These are phyloP conservation scores for Ramichloridium luteum DNA, from an alignment of 2,329 filamentous ascomycete genomes.

Conservation along the genomic window DNA sequence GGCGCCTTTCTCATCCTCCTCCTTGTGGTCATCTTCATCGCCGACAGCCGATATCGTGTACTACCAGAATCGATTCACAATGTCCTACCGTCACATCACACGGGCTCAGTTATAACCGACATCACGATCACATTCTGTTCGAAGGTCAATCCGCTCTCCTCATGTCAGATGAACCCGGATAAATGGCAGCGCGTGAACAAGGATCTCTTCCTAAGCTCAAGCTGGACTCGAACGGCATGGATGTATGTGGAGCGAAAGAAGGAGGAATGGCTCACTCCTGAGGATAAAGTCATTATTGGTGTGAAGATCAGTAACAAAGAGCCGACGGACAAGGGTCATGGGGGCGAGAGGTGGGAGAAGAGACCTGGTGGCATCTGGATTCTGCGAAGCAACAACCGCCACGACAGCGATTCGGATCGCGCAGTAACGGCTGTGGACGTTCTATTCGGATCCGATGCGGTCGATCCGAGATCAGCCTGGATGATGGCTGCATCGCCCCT, in stretches of 20 bases:
- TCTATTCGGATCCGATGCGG: slow-evolving; percentile 79
- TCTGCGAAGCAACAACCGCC: slow-evolving; percentile 57
- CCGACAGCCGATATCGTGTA: slow-evolving; percentile 80
- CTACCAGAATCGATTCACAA: slow-evolving; percentile 76
- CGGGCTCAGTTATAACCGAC: slow-evolving; percentile 76
- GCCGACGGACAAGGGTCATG: slow-evolving; percentile 47
- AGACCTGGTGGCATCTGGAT: slow-evolving; percentile 72
- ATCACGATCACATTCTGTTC: slow-evolving; percentile 68
- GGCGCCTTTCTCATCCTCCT: slow-evolving; percentile 48
- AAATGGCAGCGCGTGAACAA: slow-evolving; percentile 81
- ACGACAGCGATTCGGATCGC: slow-evolving; percentile 61
- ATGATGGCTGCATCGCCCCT: slow-evolving; percentile 61
- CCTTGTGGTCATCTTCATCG: slow-evolving; percentile 61
- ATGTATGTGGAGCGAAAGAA: slow-evolving; percentile 72
- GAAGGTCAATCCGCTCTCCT: slow-evolving; percentile 45
- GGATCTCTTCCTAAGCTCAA: slow-evolving; percentile 67
- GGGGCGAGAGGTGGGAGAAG: slow-evolving; percentile 61
- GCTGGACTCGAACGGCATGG: slow-evolving; percentile 66
- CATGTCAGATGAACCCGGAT: slow-evolving; percentile 50
- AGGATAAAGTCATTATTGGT: slow-evolving; percentile 71
- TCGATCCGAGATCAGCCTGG: slow-evolving; percentile 82
- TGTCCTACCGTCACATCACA: slow-evolving; percentile 74
- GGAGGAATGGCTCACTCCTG: slow-evolving; percentile 64
- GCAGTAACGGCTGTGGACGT: slow-evolving; percentile 75
- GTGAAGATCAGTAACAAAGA: slow-evolving; percentile 61